A percentile compares a stretch with the other conserved stretches of the same genome.
Conservation (phyloP, 2,329 filamentous ascomycete species). For the Xylariaceae sp. region DNA sequence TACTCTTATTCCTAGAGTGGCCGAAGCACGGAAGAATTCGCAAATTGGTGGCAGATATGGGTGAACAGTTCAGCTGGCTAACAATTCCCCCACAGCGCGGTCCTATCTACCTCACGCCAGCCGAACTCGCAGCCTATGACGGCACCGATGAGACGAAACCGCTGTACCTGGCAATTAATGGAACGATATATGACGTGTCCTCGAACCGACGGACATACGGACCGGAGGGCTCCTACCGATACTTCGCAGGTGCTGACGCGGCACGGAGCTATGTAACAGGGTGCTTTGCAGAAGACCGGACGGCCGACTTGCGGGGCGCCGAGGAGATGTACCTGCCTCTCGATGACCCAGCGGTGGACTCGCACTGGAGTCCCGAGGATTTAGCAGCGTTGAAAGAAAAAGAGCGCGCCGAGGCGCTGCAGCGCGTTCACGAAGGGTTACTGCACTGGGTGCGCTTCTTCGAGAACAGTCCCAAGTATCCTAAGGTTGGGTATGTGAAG, state of each 20-base stretch:
- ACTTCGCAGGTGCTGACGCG: slow-evolving; percentile 87
- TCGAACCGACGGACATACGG: slow-evolving; percentile 73
- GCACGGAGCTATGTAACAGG: slow-evolving; percentile 89
- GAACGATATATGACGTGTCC: slow-evolving; percentile 85
- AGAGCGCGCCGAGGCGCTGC: slow-evolving; percentile 69
- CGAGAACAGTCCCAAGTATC: slow-evolving; percentile 78
- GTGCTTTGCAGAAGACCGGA: slow-evolving; percentile 87
- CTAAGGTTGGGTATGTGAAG: slow-evolving; percentile 76
- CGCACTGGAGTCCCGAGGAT: slow-evolving; percentile 59
- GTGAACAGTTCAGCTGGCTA: slow-evolving; percentile 6
- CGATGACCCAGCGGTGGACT: slow-evolving; percentile 67
- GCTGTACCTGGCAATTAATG: slow-evolving; percentile 89
- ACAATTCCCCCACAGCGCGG: slow-evolving; percentile 54
- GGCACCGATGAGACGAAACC: slow-evolving; percentile 77
- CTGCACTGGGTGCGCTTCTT: slow-evolving; percentile 88
- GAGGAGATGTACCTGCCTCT: slow-evolving; percentile 82
- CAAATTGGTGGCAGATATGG: not conserved
- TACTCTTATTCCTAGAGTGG: not conserved
- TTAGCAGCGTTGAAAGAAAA: slow-evolving; percentile 59
- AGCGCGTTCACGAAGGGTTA: slow-evolving; percentile 70
- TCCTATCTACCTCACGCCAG: slow-evolving; percentile 74
- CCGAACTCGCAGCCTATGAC: slow-evolving; percentile 76
- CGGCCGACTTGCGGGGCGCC: slow-evolving; percentile 81
- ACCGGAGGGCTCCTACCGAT: slow-evolving; percentile 83
- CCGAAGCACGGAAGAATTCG: too few relatives aligned